Evolutionary conservation across 1,139 yeast species (phyloP), one percentile per base, ranked within the genome.

Genomic region (Eremothecium coryli): DNA sequence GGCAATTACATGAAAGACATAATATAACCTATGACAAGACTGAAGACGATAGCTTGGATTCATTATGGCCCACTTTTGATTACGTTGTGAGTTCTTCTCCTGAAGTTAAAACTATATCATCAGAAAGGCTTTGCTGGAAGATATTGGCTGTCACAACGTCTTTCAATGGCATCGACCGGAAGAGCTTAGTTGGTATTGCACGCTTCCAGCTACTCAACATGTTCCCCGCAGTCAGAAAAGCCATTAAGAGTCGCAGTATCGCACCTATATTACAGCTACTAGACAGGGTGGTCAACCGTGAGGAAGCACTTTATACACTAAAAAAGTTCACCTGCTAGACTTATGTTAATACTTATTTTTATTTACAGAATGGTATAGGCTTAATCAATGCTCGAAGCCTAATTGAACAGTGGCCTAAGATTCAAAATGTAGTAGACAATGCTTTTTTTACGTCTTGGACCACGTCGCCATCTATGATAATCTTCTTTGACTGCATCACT

Each of bases 11-110:
- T 21, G 41, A 40, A 8, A 46, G 52, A 22, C 50, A 60, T 17
- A 47, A 54, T 14, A 56, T 81, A n/a, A 58, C 49, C 1, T 88
- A 84, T 53, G 95, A 86, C 56, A 84, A 80, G 52, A 72, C 88
- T 0, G 96, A 88, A 52, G 63, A 68, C 31, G 48, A 47, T 0
- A 56, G 49, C 4, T 55, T 77, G 26, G 44, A 50, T 10, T 46
- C 49, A 1, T 46, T 65, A 8, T 78, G 86, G 82, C 60, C 65
- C 10, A 44, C 65, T 1, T 72, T 79, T 47, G 76, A 80, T 44
- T 73, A 70, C 42, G 61, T 82, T 32, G 70, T 86, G 31, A 68
- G 82, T 3, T 30, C 48, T 6, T 74, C 70, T 15, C 14, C 30
- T 4, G 22, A 15, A 16, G n/a, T n/a, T n/a, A n/a, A n/a, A n/a